Base-by-base conservation (phyloP, 116 monocot genomes). In the Dioscorea cayenensis region DNA sequence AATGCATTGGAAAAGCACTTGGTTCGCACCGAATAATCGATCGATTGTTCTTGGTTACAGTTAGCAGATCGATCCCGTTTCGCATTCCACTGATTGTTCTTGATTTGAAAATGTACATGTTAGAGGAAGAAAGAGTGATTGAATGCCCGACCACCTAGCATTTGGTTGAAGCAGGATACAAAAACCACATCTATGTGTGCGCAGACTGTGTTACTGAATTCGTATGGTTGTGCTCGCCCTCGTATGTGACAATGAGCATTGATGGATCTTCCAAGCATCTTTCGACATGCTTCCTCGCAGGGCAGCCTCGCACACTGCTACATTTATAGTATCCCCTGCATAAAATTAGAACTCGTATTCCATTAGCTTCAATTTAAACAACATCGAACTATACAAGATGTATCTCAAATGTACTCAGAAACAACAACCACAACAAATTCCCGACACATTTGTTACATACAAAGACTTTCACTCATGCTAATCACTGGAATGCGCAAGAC, bases 311-410 rank as follows among this genome's bases (percentile, higher is more conserved):
- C 32, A 65, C 6, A 14, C 32, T 65, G 65, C 65, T 65, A 18
- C 65, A 65, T 25, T 65, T 65, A 19, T 65, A 65, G 65, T 65
- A 65, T 65, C 65, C 65, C 32, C 65, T 65, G 65, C 32, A 65
- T 7, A 18, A n/a, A 55, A 5, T 18, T 55, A 14, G 14, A 14
- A 55, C 11, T 10, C 12, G 55, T 19, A 55, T 55, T 55, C 55
- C 55, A 16, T 43, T 43, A 43, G 43, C 1, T 43, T 43, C 43
- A 9, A 7, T 43, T 43, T 6, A 43, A 43, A 5, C 7, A 43
- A 43, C 43, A 43, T 43, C 12, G 43, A 43, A 43, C 43, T 43
- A 43, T 43, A 1, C 11, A 43, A 10, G 43, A 38, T 6, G 9
- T 25, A 38, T 38, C 38, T 38, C 38, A 5, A 38, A 38, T 38